A percentile compares a stretch with the other conserved stretches of the same genome.
Evolutionary conservation across 2,329 filamentous ascomycete genomes (phyloP).

Genomic region (Phaeosphaeria sp.): DNA sequence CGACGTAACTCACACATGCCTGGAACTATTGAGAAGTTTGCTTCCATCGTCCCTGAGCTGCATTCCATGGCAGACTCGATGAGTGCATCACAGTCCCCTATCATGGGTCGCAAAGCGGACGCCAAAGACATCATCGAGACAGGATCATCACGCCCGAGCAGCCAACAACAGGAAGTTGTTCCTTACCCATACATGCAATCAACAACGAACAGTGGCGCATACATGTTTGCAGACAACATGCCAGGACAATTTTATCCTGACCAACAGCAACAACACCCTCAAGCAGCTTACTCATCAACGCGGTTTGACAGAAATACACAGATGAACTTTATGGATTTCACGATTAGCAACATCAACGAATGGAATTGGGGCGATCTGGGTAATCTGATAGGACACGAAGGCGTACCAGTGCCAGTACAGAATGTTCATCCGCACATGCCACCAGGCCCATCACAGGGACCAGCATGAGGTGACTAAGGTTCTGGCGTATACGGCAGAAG

Average conservation of each 20-base stretch:
- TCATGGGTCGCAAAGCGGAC: slow-evolving; percentile 11
- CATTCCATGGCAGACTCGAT: slow-evolving; percentile 42
- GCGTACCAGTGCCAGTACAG: slow-evolving; percentile 13
- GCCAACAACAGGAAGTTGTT: slow-evolving; percentile 15
- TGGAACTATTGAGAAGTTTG: slow-evolving; percentile 48
- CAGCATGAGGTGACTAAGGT: background rate
- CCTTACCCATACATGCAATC: slow-evolving; percentile 32
- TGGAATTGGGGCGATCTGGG: slow-evolving; percentile 46
- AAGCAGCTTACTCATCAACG: slow-evolving; percentile 19
- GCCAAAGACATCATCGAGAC: slow-evolving; percentile 4
- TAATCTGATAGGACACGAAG: slow-evolving; percentile 31
- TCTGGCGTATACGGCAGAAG: background rate
- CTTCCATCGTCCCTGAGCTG: slow-evolving; percentile 46
- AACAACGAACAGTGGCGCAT: slow-evolving; percentile 34
- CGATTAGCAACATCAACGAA: slow-evolving; percentile 43
- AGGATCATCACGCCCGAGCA: slow-evolving; percentile 11
- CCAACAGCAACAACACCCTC: slow-evolving; percentile 17
- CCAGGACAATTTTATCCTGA: slow-evolving; percentile 31
- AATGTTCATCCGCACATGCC: slow-evolving; percentile 11
- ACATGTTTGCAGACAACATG: slow-evolving; percentile 38
- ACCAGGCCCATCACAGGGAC: slow-evolving; percentile 6
- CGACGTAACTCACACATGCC: slow-evolving; percentile 45
- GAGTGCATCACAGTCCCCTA: slow-evolving; percentile 14
- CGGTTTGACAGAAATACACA: slow-evolving; percentile 38
- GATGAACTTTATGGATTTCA: slow-evolving; percentile 47